Base-by-base conservation (phyloP, 2,329 filamentous ascomycete species). In the Dothistroma septosporum region DNA sequence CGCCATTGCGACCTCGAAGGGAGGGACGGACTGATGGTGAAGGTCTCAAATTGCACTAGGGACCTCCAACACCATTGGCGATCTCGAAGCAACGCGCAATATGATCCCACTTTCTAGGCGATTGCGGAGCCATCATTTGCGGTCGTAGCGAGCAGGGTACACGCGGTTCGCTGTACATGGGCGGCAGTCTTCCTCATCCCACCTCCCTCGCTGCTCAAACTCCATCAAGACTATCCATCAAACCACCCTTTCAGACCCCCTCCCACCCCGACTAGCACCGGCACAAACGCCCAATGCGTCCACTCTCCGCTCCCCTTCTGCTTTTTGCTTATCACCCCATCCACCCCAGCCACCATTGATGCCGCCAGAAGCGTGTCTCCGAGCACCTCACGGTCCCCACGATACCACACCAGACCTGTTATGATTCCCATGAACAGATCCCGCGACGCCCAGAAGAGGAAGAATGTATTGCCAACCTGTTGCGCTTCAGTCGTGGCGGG, bases 351-450 rank as follows among this genome's bases (percentile, higher is more conserved):
- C 4, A 58, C 48, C 2, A 33, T 35, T 32, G 10, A 12, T 21
- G 35, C 21, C 12, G 16, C 12, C 3, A 58, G n/a, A 16, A 32
- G 16, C 7, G 32, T 33, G 8, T 16, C 14, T 11, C 49, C 57
- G 48, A 58, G 22, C 35, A 31, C 35, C 33, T n/a, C 48, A 9
- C 21, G n/a, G 47, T 58, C 57, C 1, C 31, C 22, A 47, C 53
- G 35, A 19, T 21, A 47, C 32, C 35, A 52, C 22, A 49, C 57
- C 4, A 31, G 37, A 10, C 28, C 11, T 8, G 50, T 53, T 19
- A 33, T 37, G 3, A 37, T 12, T 4, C 48, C 49, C 49, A 58
- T 58, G 57, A 58, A 58, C 8, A 53, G 7, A 22, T 58, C 57
- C 8, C 57, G 9, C 9, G 24, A 53, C 9, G 57, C 57, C 48